Conservation (phyloP, 768 basidiomycete species). For the Candolleomyces efflorescens region DNA sequence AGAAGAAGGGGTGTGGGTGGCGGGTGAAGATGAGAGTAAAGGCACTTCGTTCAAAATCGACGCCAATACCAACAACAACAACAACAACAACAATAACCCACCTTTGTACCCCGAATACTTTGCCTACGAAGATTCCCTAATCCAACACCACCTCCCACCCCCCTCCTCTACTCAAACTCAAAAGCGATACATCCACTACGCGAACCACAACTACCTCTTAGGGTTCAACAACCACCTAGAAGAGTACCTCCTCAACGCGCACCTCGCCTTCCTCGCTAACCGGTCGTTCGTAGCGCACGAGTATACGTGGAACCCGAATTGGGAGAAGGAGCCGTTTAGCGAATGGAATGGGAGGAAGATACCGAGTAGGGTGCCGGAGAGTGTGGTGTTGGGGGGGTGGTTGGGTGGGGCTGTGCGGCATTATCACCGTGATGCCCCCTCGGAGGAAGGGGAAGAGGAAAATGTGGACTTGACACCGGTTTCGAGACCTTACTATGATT, state of each 20-base stretch:
- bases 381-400: constrained; percentile 5
- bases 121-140: constrained; percentile 38
- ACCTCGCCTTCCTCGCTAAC: constrained; percentile 42
- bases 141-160: constrained; percentile 38
- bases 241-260: constrained; percentile 49
- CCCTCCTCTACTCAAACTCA: constrained; percentile 15
- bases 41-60: no score
- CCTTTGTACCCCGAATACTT: constrained; percentile 44
- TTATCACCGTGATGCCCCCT: no score
- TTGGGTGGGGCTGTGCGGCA: not conserved
- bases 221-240: constrained; percentile 66
- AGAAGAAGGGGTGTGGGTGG: not conserved
- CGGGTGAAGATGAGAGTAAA: not conserved
- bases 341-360: constrained; percentile 43
- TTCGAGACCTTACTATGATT: constrained; percentile 4
- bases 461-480: constrained; percentile 5
- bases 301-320: constrained; percentile 48
- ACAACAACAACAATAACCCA: constrained; percentile 18
- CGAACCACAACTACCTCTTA: constrained; percentile 44
- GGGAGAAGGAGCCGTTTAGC: constrained; percentile 44
- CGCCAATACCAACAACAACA: not conserved
- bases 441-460: not conserved
- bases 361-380: constrained; percentile 46
- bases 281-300: constrained; percentile 58
- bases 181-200: constrained; percentile 43